These are phyloP conservation scores for Pistacia vera DNA, from an alignment of 345 rosid species.

Conservation along the genomic window DNA sequence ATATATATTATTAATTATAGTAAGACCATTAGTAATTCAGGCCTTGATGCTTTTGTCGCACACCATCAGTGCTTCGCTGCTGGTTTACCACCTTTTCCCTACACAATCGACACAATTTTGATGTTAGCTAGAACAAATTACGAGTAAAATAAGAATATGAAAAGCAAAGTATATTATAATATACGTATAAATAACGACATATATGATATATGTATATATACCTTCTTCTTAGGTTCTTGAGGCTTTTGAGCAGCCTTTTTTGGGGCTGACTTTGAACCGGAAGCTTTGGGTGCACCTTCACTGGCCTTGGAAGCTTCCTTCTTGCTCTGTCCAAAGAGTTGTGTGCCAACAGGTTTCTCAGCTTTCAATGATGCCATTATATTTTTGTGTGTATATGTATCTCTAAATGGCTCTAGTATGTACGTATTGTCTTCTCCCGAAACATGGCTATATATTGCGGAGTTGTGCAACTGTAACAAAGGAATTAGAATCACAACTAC, in stretches of 20 bases:
- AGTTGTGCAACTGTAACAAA: neutral
- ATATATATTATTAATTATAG: neutral
- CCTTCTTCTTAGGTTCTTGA: constrained; percentile 33
- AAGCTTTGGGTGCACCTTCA: constrained; percentile 27
- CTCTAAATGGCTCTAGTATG: neutral
- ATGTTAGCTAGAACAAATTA: neutral
- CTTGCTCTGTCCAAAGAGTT: constrained; percentile 36
- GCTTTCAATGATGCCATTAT: constrained; percentile 42
- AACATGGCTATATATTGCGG: constrained; percentile 5
- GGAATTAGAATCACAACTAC: constrained; percentile 21
- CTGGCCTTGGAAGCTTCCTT: constrained; percentile 36
- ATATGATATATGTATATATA: neutral
- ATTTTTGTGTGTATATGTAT: neutral
- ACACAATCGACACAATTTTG: neutral
- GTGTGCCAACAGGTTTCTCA: constrained; percentile 47
- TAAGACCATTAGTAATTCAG: neutral
- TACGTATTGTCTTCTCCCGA: neutral
- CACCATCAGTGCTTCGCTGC: constrained; percentile 8
- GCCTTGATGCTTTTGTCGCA: neutral
- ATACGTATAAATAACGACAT: neutral
- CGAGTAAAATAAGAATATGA: neutral
- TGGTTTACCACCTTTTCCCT: constrained; percentile 30
- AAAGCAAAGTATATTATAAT: neutral
- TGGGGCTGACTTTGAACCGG: constrained; percentile 17
- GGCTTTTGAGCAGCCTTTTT: constrained; percentile 29